Conservation (phyloP, 2,329 filamentous ascomycete genomes). For the Colletotrichum gloeosporioides region DNA sequence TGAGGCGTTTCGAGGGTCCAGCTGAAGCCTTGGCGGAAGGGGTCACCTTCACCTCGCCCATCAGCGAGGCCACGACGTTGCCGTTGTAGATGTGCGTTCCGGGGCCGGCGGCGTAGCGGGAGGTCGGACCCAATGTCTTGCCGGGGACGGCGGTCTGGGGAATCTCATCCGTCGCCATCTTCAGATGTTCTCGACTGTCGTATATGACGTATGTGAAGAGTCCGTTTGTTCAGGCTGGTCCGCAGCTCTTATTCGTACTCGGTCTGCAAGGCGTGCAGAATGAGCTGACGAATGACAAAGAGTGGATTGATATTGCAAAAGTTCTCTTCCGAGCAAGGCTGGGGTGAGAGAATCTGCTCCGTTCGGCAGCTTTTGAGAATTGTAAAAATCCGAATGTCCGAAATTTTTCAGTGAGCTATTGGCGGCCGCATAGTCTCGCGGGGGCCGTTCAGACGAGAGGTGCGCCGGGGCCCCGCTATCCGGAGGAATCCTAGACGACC, state of each 20-base stretch:
- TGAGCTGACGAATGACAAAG: neutral
- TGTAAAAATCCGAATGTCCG: constrained; percentile 18
- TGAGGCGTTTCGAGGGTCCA: constrained; percentile 63
- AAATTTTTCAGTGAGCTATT: constrained; percentile 6
- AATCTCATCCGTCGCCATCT: constrained; percentile 39
- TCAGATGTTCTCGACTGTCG: neutral
- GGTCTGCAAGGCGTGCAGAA: neutral
- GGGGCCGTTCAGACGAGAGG: constrained; percentile 1
- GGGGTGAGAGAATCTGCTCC: neutral
- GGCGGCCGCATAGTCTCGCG: neutral
- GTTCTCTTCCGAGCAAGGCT: constrained; percentile 1
- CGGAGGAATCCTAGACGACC: neutral
- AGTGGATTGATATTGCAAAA: neutral
- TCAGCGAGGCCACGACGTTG: constrained; percentile 81
- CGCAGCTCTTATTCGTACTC: neutral
- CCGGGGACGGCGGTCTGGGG: constrained; percentile 78
- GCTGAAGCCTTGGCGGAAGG: constrained; percentile 51
- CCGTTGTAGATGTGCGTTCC: constrained; percentile 84
- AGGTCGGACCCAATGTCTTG: constrained; percentile 73
- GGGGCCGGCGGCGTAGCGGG: constrained; percentile 74
- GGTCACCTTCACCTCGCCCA: constrained; percentile 70
- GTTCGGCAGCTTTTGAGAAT: constrained; percentile 4
- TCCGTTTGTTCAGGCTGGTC: neutral
- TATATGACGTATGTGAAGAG: constrained; percentile 4
- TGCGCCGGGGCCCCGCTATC: constrained; percentile 9